Conservation (phyloP, 2,329 filamentous ascomycete genomes). For the Ophiostoma sp. region DNA sequence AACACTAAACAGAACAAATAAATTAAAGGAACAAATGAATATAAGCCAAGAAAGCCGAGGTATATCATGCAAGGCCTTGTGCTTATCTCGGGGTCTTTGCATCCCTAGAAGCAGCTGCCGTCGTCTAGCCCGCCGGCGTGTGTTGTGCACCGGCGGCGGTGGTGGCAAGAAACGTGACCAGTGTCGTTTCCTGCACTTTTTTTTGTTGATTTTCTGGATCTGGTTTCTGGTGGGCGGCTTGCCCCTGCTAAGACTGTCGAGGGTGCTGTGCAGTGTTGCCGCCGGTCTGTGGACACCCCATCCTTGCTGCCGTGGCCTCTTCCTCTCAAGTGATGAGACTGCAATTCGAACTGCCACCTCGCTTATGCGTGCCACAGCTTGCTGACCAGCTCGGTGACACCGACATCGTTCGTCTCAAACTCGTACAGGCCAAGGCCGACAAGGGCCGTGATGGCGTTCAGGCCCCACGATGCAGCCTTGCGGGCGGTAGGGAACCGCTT, state of each 20-base stretch:
- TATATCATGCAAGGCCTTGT: neutral
- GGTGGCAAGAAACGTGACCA: neutral
- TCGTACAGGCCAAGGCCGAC: slow-evolving; percentile 90
- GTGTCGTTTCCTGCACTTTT: neutral
- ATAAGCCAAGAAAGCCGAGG: neutral
- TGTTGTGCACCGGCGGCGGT: neutral
- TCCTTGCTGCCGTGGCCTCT: slow-evolving; percentile 8
- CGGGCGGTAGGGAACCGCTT: slow-evolving; percentile 62
- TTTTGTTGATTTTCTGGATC: neutral
- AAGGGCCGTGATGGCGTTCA: slow-evolving; percentile 72
- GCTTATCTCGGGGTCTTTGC: neutral
- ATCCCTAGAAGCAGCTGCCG: neutral
- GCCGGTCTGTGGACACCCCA: neutral
- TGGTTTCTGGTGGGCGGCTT: neutral
- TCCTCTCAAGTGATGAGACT: neutral
- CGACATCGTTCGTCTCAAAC: slow-evolving; percentile 98
- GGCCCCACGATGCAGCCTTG: slow-evolving; percentile 66
- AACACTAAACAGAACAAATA: neutral
- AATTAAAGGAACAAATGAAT: neutral
- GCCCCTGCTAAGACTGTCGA: neutral
- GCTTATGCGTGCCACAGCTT: slow-evolving; percentile 77
- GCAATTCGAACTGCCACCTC: neutral
- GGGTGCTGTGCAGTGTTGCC: neutral
- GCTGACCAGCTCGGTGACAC: slow-evolving; percentile 82
- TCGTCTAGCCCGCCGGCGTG: neutral